phyloP scores from a whole-genome alignment of 2,329 filamentous ascomycete species.

The Fusarium mundagurra region DNA sequence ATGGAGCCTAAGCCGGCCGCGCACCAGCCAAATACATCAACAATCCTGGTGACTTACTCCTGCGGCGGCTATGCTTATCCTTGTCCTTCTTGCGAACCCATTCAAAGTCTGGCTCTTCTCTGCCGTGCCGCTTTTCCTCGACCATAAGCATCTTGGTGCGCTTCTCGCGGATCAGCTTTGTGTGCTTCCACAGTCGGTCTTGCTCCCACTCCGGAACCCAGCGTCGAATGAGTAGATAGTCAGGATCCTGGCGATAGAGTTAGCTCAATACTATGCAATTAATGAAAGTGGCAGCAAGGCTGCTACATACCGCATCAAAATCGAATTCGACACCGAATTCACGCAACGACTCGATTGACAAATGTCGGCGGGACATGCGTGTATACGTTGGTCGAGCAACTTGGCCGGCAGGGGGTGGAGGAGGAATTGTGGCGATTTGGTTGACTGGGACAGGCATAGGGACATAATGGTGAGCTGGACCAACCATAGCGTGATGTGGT shows the following conservation, averaged over 20 bases:
- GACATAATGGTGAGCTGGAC: constrained; percentile 4
- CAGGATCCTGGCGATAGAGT: constrained; percentile 62
- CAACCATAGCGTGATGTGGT: constrained; percentile 11
- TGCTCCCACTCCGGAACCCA: constrained; percentile 79
- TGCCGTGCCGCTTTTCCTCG: constrained; percentile 56
- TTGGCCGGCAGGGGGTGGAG: not conserved
- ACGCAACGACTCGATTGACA: constrained; percentile 70
- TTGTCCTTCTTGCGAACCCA: constrained; percentile 68
- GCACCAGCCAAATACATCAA: constrained; percentile 68
- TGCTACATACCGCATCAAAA: constrained; percentile 61
- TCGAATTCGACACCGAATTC: constrained; percentile 67
- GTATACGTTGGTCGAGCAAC: constrained; percentile 65
- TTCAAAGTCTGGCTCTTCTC: constrained; percentile 60
- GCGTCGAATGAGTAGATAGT: constrained; percentile 77
- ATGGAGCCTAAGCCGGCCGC: constrained; percentile 49
- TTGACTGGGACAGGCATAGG: not conserved
- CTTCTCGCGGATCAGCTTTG: constrained; percentile 69
- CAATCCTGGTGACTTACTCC: constrained; percentile 66
- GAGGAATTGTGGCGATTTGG: constrained; percentile 3
- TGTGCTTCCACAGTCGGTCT: constrained; percentile 77
- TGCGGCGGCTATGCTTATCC: constrained; percentile 59
- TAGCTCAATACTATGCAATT: constrained; percentile 42
- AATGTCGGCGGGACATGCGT: constrained; percentile 68
- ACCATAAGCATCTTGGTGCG: constrained; percentile 58
- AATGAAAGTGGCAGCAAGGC: not conserved